phyloP scores from a whole-genome alignment of 768 basidiomycete genomes.

The Pulveroboletus sp. region DNA sequence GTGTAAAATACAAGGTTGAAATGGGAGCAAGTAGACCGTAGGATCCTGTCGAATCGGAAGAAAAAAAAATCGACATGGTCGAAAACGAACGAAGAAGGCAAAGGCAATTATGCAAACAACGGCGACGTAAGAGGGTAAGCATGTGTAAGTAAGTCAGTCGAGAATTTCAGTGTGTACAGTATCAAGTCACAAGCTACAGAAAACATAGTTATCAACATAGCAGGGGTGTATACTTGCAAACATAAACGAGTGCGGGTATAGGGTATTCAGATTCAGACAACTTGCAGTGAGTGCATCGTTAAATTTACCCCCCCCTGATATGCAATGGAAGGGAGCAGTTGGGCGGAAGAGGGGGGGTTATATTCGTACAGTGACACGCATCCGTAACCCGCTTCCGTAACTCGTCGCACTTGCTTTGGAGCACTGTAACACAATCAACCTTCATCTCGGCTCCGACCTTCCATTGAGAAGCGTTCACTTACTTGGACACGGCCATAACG shows the following conservation, averaged over 20 bases:
- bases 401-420: constrained; percentile 45
- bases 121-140: constrained; percentile 8
- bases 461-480: constrained; percentile 17
- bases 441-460: constrained; percentile 10
- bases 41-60: neutral
- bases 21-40: neutral
- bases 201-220: constrained; percentile 27
- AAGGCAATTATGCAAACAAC: constrained; percentile 11
- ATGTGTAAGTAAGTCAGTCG: constrained; percentile 3
- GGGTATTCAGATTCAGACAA: constrained; percentile 7
- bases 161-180: constrained; percentile 20
- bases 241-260: constrained; percentile 25
- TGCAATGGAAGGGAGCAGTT: constrained; percentile 36
- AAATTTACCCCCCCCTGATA: constrained; percentile 24
- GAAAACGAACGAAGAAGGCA: constrained; percentile 10
- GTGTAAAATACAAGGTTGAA: constrained; percentile 13
- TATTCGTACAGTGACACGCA: constrained; percentile 41
- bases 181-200: constrained; percentile 26
- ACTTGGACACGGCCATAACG: constrained; percentile 62
- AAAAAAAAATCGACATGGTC: constrained; percentile 1
- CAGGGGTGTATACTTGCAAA: constrained; percentile 25
- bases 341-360: constrained; percentile 38
- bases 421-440: constrained; percentile 30
- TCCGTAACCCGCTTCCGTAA: constrained; percentile 46
- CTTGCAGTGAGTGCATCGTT: neutral